Evolutionary conservation across 768 basidiomycete genomes (phyloP).

Genomic region (Leucosporidium scottii): DNA sequence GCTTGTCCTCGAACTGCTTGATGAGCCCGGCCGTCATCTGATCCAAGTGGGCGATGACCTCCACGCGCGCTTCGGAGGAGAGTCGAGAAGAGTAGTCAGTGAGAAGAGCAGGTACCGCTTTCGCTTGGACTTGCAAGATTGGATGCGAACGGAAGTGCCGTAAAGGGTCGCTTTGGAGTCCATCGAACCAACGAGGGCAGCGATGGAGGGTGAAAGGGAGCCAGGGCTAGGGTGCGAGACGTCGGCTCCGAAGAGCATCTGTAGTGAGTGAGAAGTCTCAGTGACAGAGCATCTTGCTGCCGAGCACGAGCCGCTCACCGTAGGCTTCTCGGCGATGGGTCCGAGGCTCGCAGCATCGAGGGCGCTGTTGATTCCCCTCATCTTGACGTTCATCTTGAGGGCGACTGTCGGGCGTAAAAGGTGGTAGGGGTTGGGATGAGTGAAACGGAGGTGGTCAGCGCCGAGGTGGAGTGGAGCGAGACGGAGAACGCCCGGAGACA

Average conservation of each 20-base stretch:
- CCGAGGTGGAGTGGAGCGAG: no score
- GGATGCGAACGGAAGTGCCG: conserved; percentile 24
- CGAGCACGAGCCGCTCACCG: no score
- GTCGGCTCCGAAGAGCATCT: conserved; percentile 4
- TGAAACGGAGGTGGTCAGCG: background rate
- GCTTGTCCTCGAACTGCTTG: background rate
- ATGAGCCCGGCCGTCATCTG: conserved; percentile 19
- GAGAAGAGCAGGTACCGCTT: background rate
- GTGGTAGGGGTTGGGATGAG: background rate
- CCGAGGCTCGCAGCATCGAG: conserved; percentile 8
- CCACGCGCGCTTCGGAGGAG: background rate
- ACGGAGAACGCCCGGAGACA: no score
- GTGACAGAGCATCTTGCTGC: no score
- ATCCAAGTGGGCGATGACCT: background rate
- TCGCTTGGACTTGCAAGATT: background rate
- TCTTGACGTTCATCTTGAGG: conserved; percentile 32
- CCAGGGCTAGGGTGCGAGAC: conserved; percentile 28
- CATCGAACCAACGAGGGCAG: conserved; percentile 26
- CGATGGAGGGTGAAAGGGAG: conserved; percentile 27
- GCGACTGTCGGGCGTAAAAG: background rate
- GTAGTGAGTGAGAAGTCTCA: no score
- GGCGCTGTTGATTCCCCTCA: conserved; percentile 18
- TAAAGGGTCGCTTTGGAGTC: conserved; percentile 19
- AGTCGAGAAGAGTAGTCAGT: background rate
- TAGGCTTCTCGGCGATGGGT: conserved; percentile 8